Percentiles rank a stretch among this genome's conserved stretches.
Evolutionary conservation across 805 yeast genomes (phyloP).

Genomic region (Cyberlindnera bimundalis): DNA sequence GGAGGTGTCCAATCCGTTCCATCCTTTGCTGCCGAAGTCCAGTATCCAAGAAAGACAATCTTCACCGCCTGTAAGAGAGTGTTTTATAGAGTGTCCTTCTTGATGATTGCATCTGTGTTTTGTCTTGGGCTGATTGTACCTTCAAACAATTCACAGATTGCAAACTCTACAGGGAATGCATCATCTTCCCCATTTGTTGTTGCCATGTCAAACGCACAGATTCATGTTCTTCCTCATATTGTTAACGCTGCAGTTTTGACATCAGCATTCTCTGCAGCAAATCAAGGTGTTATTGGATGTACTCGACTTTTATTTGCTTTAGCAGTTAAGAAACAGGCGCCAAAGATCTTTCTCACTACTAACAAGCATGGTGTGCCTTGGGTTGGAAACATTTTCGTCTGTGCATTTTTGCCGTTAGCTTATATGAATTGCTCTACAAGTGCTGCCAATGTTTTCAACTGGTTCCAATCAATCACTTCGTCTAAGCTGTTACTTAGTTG

Average conservation of each 20-base stretch:
- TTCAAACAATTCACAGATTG: constrained; percentile 27
- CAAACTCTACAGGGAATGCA: constrained; percentile 28
- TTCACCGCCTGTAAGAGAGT: constrained; percentile 51
- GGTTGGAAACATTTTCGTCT: constrained; percentile 25
- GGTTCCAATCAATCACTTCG: constrained; percentile 34
- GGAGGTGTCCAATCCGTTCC: constrained; percentile 55
- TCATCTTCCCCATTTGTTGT: constrained; percentile 37
- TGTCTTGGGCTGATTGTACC: constrained; percentile 33
- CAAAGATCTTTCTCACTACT: constrained; percentile 30
- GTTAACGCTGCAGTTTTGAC: constrained; percentile 37
- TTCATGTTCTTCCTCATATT: constrained; percentile 33
- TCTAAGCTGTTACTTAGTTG: constrained; percentile 30
- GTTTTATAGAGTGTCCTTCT: constrained; percentile 27
- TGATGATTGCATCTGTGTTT: constrained; percentile 30
- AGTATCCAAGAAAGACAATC: constrained; percentile 50
- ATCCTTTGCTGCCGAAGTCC: constrained; percentile 49
- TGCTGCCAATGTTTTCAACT: constrained; percentile 31
- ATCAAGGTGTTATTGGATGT: constrained; percentile 23
- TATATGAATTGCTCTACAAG: constrained; percentile 28
- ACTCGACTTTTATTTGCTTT: constrained; percentile 32
- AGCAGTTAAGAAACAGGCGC: constrained; percentile 36
- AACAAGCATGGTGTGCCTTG: constrained; percentile 32
- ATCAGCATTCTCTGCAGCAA: constrained; percentile 38
- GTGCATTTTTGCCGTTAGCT: constrained; percentile 33
- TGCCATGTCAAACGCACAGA: constrained; percentile 34